Evolutionary conservation across 805 yeast genomes (phyloP).

Genomic region (Candida maltosa): DNA sequence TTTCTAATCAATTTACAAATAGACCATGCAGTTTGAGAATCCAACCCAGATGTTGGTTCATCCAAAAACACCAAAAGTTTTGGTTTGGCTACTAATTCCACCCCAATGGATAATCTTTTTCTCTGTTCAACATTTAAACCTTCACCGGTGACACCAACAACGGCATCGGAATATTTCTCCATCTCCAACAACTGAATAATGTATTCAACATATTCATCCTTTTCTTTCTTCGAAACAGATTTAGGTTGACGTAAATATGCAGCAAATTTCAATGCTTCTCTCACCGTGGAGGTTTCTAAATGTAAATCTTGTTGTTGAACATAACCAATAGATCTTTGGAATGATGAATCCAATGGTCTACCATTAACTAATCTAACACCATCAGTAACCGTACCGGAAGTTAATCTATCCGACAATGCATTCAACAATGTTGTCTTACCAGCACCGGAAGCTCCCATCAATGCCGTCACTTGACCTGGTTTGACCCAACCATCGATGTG

Average conservation of each 20-base stretch:
- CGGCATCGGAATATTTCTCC: slow-evolving; percentile 67
- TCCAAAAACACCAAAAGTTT: slow-evolving; percentile 29
- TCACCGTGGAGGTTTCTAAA: slow-evolving; percentile 61
- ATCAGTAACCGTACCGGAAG: slow-evolving; percentile 62
- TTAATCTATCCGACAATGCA: slow-evolving; percentile 69
- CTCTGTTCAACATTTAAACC: slow-evolving; percentile 41
- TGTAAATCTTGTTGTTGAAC: slow-evolving; percentile 81
- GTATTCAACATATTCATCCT: slow-evolving; percentile 64
- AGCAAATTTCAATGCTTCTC: slow-evolving; percentile 69
- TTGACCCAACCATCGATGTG: slow-evolving; percentile 60
- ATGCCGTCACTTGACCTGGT: slow-evolving; percentile 79
- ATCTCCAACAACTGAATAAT: slow-evolving; percentile 63
- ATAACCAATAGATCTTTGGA: slow-evolving; percentile 75
- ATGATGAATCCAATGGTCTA: slow-evolving; percentile 55
- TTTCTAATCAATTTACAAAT: slow-evolving; percentile 30
- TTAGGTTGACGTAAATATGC: slow-evolving; percentile 70
- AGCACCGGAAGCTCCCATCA: slow-evolving; percentile 84
- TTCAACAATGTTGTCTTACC: slow-evolving; percentile 77
- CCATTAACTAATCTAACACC: slow-evolving; percentile 64
- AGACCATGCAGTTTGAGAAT: slow-evolving; percentile 36
- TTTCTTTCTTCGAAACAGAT: slow-evolving; percentile 51
- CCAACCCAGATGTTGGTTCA: slow-evolving; percentile 41
- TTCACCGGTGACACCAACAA: slow-evolving; percentile 71
- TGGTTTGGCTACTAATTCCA: slow-evolving; percentile 37
- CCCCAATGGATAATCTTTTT: slow-evolving; percentile 32